Evolutionary conservation across 148 eudicot genomes (phyloP).

Genomic region (Spergularia marina): DNA sequence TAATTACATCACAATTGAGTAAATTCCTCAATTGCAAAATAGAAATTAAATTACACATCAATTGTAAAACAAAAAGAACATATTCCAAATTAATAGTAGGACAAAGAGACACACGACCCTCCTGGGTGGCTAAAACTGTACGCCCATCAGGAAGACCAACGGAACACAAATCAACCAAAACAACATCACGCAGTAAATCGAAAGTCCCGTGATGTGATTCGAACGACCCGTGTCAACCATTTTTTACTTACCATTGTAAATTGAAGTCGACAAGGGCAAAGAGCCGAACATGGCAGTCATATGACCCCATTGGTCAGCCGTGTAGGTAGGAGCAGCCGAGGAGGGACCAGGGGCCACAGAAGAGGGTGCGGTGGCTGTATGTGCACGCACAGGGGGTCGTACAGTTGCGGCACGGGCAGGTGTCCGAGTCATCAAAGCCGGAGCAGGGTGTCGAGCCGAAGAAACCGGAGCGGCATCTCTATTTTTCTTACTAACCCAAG

Average conservation of each 20-base stretch:
- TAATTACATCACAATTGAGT: not conserved
- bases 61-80: slow-evolving; percentile 5
- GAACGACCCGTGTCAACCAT: not conserved
- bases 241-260: not conserved
- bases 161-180: not conserved
- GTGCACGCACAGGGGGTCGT: too few relatives aligned
- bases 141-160: not conserved
- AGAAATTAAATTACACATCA: slow-evolving; percentile 2
- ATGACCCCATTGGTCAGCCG: too few relatives aligned
- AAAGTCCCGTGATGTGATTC: not conserved
- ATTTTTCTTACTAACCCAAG: too few relatives aligned
- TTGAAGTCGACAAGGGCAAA: not conserved
- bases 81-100: not conserved
- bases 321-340: too few relatives aligned
- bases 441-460: too few relatives aligned
- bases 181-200: not conserved
- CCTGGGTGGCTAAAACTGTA: not conserved
- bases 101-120: not conserved
- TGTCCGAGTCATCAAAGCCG: too few relatives aligned
- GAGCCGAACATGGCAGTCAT: too few relatives aligned
- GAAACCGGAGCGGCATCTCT: too few relatives aligned
- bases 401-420: too few relatives aligned
- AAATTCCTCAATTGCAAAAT: slow-evolving; percentile 3
- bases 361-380: too few relatives aligned
- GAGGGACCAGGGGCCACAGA: too few relatives aligned